A percentile compares a stretch with the other conserved stretches of the same genome.
phyloP scores from a whole-genome alignment of 2,329 filamentous ascomycete genomes.

The Pseudofabraea citricarpa region DNA sequence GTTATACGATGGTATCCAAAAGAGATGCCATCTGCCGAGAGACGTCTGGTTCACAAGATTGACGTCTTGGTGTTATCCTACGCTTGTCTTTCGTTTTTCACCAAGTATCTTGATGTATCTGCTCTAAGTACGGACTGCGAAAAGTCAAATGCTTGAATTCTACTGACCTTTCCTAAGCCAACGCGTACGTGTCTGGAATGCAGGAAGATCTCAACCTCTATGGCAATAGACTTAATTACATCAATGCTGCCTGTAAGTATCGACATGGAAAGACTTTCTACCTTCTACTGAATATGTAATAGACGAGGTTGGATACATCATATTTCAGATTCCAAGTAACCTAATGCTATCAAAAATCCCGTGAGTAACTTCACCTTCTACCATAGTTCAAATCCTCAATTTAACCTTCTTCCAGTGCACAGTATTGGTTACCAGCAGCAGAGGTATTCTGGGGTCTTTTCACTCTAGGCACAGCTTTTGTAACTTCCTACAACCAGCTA shows the following conservation, averaged over 20 bases:
- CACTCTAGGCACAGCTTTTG: background rate
- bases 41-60: slow-evolving; percentile 46
- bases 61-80: slow-evolving; percentile 50
- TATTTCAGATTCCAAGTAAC: slow-evolving; percentile 33
- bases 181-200: slow-evolving; percentile 20
- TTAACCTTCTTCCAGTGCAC: slow-evolving; percentile 17
- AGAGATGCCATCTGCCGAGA: slow-evolving; percentile 41
- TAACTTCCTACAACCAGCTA: background rate
- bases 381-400: background rate
- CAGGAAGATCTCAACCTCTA: slow-evolving; percentile 37
- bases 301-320: slow-evolving; percentile 33
- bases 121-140: slow-evolving; percentile 3
- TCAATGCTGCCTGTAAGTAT: slow-evolving; percentile 3
- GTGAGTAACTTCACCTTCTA: background rate
- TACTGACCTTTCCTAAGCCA: no score
- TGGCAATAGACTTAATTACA: slow-evolving; percentile 44
- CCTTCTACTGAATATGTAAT: slow-evolving; percentile 23
- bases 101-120: slow-evolving; percentile 16
- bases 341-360: slow-evolving; percentile 18
- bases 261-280: background rate
- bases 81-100: slow-evolving; percentile 48
- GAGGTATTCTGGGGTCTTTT: background rate
- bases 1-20: slow-evolving; percentile 38
- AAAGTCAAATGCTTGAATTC: no score
- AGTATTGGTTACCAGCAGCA: slow-evolving; percentile 21